Percentiles rank a stretch among this genome's conserved stretches.
Conservation (phyloP, 2,329 filamentous ascomycete genomes). For the Sphaerulina musiva region DNA sequence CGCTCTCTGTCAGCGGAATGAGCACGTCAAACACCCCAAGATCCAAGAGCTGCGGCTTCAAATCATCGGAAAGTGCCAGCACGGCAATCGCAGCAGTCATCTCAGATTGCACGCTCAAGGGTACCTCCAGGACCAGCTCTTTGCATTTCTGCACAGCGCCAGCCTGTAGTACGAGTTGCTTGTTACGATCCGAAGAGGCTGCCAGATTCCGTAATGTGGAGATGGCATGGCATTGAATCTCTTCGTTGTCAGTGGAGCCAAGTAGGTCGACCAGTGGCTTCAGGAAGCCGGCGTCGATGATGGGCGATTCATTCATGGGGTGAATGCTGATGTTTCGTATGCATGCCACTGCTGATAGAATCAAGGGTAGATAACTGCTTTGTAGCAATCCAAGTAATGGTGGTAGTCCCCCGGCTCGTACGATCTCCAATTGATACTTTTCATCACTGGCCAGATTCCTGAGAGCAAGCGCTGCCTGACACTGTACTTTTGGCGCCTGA, state of each 20-base stretch:
- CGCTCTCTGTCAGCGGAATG: slow-evolving; percentile 88
- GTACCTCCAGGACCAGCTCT: slow-evolving; percentile 86
- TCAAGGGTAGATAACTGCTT: slow-evolving; percentile 90
- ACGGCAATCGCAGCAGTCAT: slow-evolving; percentile 99
- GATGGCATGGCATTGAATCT: slow-evolving; percentile 98
- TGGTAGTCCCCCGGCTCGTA: slow-evolving; percentile 75
- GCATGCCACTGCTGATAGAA: slow-evolving; percentile 92
- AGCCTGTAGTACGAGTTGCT: slow-evolving; percentile 91
- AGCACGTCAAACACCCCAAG: slow-evolving; percentile 93
- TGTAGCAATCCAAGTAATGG: slow-evolving; percentile 85
- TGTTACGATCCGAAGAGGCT: slow-evolving; percentile 95
- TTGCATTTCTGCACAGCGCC: slow-evolving; percentile 98
- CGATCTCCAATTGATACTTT: slow-evolving; percentile 97
- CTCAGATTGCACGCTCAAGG: slow-evolving; percentile 90
- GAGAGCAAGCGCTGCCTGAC: slow-evolving; percentile 88
- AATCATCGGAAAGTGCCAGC: slow-evolving; percentile 85
- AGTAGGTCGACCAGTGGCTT: slow-evolving; percentile 89
- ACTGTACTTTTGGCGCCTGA: slow-evolving; percentile 93
- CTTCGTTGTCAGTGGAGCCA: slow-evolving; percentile 93
- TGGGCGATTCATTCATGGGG: slow-evolving; percentile 93
- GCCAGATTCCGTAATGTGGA: slow-evolving; percentile 92
- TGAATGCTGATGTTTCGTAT: slow-evolving; percentile 99
- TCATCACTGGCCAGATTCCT: slow-evolving; percentile 95
- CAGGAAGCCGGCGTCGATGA: slow-evolving; percentile 94
- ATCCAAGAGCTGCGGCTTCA: slow-evolving; percentile 84